Evolutionary conservation across 78 protist species (phyloP), one percentile per base, ranked within the genome.

Genomic region (slime mould (Dictyostelium discoideum)): DNA sequence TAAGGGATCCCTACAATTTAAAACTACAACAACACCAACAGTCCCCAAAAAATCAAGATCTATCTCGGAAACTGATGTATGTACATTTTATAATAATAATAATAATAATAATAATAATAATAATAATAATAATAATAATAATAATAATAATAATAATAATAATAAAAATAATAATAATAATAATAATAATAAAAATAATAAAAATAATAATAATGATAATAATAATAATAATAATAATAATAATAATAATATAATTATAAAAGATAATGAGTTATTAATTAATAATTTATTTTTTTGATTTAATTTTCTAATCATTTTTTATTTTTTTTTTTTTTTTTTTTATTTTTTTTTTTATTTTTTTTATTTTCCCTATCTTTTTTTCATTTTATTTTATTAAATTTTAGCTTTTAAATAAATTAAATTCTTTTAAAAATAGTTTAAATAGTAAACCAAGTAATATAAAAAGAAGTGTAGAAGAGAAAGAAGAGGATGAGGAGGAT

Each of bases 41-140:
- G 20, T 29, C n/a, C 8, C 40, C 9, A 84, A 44, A 84, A 86
- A 37, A 86, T 57, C 92, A 48, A 86, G 72, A 44, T 11, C 57
- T 60, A 39, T 86, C 39, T 86, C 92, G 42, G 92, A 86, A 18
- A 54, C 57, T 14, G 67, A 67, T 67, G 92, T 86, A 86, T 18
- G 77, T 57, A 57, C 65, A 54, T 54, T 54, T 54, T 54, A 54
- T 54, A 46, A 44, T 11, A 54, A 39, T 11, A 29, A 81, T 26
- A 54, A 46, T 79, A 37, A 16, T 54, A 54, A 54, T 54, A 54
- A 54, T 54, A 54, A 54, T 54, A 54, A 54, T 50, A 50, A 50
- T 11, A 50, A 54, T 16, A 54, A 54, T 16, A 16, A 54, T 16
- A 16, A 54, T 54, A 54, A 54, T 16, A 54, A 32, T 32, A 32